phyloP scores from a whole-genome alignment of 169 alveolate species.

The Babesia ovata region DNA sequence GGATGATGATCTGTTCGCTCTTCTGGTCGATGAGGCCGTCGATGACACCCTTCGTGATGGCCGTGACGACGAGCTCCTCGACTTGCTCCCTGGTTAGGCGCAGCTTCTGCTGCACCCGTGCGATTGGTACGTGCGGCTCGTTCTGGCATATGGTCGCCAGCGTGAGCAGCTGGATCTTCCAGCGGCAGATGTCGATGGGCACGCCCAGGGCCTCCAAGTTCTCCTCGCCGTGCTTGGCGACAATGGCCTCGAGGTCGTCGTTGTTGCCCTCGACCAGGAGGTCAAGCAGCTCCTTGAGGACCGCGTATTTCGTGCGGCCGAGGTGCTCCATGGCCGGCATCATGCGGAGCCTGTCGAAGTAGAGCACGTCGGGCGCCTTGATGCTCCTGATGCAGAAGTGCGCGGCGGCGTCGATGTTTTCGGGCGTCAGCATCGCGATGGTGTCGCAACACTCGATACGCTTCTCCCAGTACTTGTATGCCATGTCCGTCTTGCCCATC shows the following conservation, averaged over 20 bases:
- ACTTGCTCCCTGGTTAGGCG: constrained; percentile 53
- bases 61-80: constrained; percentile 73
- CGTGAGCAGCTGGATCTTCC: constrained; percentile 47
- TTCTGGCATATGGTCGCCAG: constrained; percentile 52
- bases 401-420: constrained; percentile 65
- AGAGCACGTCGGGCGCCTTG: constrained; percentile 65
- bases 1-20: constrained; percentile 62
- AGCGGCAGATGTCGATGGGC: constrained; percentile 9
- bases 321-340: constrained; percentile 70
- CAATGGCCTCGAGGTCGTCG: constrained; percentile 33
- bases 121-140: constrained; percentile 59
- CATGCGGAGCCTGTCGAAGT: constrained; percentile 64
- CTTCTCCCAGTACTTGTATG: constrained; percentile 48
- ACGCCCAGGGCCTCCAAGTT: constrained; percentile 20
- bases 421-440: constrained; percentile 38
- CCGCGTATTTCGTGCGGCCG: constrained; percentile 40
- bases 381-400: constrained; percentile 65
- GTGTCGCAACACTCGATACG: constrained; percentile 48
- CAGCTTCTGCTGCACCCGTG: constrained; percentile 51
- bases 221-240: constrained; percentile 34
- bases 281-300: constrained; percentile 45
- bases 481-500: constrained; percentile 56
- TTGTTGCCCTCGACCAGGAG: constrained; percentile 43
- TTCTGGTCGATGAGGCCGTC: constrained; percentile 75
- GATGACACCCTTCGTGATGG: constrained; percentile 75